Evolutionary conservation across 331 rosid species (phyloP).

Genomic region (Malus hybrid): DNA sequence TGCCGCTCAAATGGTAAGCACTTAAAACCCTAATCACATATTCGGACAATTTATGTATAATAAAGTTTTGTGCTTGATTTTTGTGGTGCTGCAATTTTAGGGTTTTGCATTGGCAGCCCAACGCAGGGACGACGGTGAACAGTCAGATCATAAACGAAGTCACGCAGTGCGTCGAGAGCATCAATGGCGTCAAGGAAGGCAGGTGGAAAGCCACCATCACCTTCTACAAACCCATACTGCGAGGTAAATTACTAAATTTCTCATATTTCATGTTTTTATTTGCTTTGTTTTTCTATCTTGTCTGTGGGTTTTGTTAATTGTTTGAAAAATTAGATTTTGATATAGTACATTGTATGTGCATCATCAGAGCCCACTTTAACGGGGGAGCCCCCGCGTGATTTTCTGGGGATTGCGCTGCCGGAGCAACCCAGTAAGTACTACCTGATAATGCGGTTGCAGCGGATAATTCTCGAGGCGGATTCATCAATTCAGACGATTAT

Average conservation of each 20-base stretch:
- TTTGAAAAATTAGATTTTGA: neutral
- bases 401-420: conserved; percentile 61
- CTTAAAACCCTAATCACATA: neutral
- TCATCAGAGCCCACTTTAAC: conserved; percentile 4
- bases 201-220: conserved; percentile 81
- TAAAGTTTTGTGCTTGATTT: neutral
- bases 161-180: conserved; percentile 72
- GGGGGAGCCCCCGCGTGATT: conserved; percentile 70
- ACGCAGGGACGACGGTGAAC: conserved; percentile 55
- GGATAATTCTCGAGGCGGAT: conserved; percentile 69
- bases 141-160: conserved; percentile 77
- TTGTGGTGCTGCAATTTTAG: conserved; percentile 19
- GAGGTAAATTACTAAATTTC: conserved; percentile 34
- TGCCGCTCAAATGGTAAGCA: conserved; percentile 37
- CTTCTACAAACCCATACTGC: conserved; percentile 72
- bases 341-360: neutral
- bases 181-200: conserved; percentile 81
- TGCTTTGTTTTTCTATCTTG: neutral
- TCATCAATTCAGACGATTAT: conserved; percentile 53
- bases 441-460: conserved; percentile 65
- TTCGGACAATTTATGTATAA: neutral
- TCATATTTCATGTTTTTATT: neutral
- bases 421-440: conserved; percentile 84
- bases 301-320: neutral
- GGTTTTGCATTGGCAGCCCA: conserved; percentile 92